Conservation (phyloP, 2,329 filamentous ascomycete genomes). For the Colletotrichum navitas region DNA sequence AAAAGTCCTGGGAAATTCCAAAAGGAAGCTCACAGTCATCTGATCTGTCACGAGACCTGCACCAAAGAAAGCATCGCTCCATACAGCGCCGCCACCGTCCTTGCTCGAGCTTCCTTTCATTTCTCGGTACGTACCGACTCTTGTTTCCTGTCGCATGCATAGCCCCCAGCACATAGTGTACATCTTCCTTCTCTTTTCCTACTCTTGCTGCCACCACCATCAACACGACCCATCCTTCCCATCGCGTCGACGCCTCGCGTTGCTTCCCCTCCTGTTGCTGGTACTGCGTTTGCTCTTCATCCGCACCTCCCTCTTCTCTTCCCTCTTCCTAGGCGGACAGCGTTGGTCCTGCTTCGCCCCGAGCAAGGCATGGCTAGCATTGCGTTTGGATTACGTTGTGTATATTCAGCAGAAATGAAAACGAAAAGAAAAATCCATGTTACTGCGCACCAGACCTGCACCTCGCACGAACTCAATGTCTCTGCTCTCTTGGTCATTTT, state of each 20-base stretch:
- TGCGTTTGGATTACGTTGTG: constrained; percentile 8
- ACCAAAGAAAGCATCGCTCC: constrained; percentile 27
- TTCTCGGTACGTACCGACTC: constrained; percentile 38
- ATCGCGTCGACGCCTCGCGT: neutral
- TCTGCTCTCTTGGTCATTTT: constrained; percentile 6
- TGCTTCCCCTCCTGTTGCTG: neutral
- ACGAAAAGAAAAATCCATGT: neutral
- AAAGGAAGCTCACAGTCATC: constrained; percentile 41
- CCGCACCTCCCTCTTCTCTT: neutral
- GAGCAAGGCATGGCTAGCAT: neutral
- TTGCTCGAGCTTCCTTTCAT: neutral
- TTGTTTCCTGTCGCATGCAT: constrained; percentile 32
- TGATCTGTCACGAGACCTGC: constrained; percentile 41
- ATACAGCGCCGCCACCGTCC: neutral
- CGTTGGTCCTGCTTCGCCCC: constrained; percentile 19
- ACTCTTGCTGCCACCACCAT: neutral
- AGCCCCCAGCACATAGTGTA: neutral
- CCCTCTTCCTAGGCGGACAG: constrained; percentile 9
- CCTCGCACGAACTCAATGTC: constrained; percentile 12
- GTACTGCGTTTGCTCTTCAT: constrained; percentile 14
- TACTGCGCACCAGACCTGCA: constrained; percentile 19
- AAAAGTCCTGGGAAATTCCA: constrained; percentile 40
- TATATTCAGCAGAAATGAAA: constrained; percentile 35
- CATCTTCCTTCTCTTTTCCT: neutral
- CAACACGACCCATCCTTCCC: constrained; percentile 17